Percentiles rank a stretch among this genome's conserved stretches.
phyloP scores from a whole-genome alignment of 2,329 filamentous ascomycete genomes.

The Diplodia scrobiculata region DNA sequence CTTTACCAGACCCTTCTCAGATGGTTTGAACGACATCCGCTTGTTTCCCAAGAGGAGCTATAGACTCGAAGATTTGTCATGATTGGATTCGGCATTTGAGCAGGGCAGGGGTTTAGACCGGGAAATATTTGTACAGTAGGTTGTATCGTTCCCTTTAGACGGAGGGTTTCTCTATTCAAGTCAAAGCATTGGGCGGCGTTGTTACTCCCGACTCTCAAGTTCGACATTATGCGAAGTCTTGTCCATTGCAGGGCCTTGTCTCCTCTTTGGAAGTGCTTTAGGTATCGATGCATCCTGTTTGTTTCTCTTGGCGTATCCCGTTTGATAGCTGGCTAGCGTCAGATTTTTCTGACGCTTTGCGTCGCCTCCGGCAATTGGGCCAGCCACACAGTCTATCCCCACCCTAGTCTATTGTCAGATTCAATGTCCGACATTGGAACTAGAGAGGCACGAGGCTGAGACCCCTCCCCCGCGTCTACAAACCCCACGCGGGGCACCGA shows the following conservation, averaged over 20 bases:
- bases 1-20: slow-evolving; percentile 86
- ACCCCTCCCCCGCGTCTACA: neutral
- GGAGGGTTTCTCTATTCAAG: slow-evolving; percentile 9
- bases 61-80: slow-evolving; percentile 9
- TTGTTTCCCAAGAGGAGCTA: slow-evolving; percentile 35
- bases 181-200: slow-evolving; percentile 24
- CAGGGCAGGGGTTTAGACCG: neutral
- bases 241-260: neutral
- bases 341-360: neutral
- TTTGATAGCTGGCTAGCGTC: neutral
- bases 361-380: neutral
- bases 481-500: slow-evolving; percentile 15
- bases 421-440: neutral
- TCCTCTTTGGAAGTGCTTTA: neutral
- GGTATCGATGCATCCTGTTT: neutral
- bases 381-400: neutral
- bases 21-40: slow-evolving; percentile 65
- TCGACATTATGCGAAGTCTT: neutral
- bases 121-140: slow-evolving; percentile 15
- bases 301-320: neutral
- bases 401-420: neutral
- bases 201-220: slow-evolving; percentile 7
- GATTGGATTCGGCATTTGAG: neutral
- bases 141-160: slow-evolving; percentile 21
- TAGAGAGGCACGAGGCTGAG: neutral